Percentiles rank a stretch among this genome's conserved stretches.
phyloP scores from a whole-genome alignment of 1,139 yeast species.

The Sugiyamaella pinicola region DNA sequence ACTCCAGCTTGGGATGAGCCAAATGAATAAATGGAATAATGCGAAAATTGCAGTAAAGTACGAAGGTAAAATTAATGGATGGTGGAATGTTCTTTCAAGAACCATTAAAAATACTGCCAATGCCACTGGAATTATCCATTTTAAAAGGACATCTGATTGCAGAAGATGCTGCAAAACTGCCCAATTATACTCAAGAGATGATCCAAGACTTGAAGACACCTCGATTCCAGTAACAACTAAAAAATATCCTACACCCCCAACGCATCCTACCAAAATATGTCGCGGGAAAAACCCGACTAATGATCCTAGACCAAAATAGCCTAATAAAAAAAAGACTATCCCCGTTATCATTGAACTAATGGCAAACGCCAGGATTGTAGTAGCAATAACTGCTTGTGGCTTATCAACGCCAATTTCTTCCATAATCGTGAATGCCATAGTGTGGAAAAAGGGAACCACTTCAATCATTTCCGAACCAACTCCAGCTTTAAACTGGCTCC shows the following conservation, averaged over 20 bases:
- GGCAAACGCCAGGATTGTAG: slow-evolving; percentile 86
- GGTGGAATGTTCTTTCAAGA: slow-evolving; percentile 59
- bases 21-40: slow-evolving; percentile 67
- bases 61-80: slow-evolving; percentile 78
- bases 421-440: slow-evolving; percentile 81
- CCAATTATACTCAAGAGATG: slow-evolving; percentile 66
- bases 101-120: slow-evolving; percentile 61
- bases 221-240: slow-evolving; percentile 87
- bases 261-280: slow-evolving; percentile 93
- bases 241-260: slow-evolving; percentile 97
- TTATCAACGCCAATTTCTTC: slow-evolving; percentile 55
- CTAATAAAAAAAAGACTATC: slow-evolving; percentile 69
- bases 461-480: slow-evolving; percentile 98
- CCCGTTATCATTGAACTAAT: slow-evolving; percentile 86
- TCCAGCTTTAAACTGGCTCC: slow-evolving; percentile 84
- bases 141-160: slow-evolving; percentile 50
- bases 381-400: slow-evolving; percentile 70
- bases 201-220: slow-evolving; percentile 77
- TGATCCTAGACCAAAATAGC: slow-evolving; percentile 77
- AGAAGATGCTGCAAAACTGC: slow-evolving; percentile 56
- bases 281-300: slow-evolving; percentile 94
- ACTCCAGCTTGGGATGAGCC: slow-evolving; percentile 64
- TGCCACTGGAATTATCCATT: slow-evolving; percentile 72
- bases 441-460: slow-evolving; percentile 94
- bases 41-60: slow-evolving; percentile 74